phyloP scores from a whole-genome alignment of 768 basidiomycete genomes.

The Termitomyces sp. region DNA sequence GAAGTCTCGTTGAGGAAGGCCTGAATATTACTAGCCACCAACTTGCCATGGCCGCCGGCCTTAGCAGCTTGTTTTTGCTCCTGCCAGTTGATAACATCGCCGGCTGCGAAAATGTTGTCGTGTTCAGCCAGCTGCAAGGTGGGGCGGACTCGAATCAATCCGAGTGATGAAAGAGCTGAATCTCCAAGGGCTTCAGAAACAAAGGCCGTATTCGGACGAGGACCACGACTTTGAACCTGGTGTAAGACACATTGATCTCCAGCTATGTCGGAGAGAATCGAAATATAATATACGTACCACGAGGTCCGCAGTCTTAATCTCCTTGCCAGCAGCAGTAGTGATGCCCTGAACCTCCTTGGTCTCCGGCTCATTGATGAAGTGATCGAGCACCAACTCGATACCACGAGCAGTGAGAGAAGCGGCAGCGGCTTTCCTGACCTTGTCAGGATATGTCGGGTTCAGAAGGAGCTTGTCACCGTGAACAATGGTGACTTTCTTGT shows the following conservation, averaged over 20 bases:
- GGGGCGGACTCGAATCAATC: conserved; percentile 45
- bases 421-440: conserved; percentile 44
- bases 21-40: conserved; percentile 47
- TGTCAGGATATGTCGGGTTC: conserved; percentile 50
- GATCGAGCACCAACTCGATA: conserved; percentile 46
- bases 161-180: conserved; percentile 30
- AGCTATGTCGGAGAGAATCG: neutral
- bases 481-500: conserved; percentile 56
- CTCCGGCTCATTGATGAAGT: conserved; percentile 44
- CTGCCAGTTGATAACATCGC: conserved; percentile 59
- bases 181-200: conserved; percentile 33
- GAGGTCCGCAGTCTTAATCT: conserved; percentile 44
- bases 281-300: conserved; percentile 36
- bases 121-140: conserved; percentile 52
- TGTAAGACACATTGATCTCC: neutral
- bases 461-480: conserved; percentile 49
- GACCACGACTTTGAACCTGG: conserved; percentile 38
- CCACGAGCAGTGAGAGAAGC: conserved; percentile 36
- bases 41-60: conserved; percentile 32
- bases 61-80: conserved; percentile 62
- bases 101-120: conserved; percentile 57
- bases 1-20: conserved; percentile 30
- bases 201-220: conserved; percentile 48
- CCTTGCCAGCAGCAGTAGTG: conserved; percentile 45
- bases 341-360: conserved; percentile 35